Base-by-base conservation (phyloP, 768 basidiomycete species). In the Amanita polypyramis region DNA sequence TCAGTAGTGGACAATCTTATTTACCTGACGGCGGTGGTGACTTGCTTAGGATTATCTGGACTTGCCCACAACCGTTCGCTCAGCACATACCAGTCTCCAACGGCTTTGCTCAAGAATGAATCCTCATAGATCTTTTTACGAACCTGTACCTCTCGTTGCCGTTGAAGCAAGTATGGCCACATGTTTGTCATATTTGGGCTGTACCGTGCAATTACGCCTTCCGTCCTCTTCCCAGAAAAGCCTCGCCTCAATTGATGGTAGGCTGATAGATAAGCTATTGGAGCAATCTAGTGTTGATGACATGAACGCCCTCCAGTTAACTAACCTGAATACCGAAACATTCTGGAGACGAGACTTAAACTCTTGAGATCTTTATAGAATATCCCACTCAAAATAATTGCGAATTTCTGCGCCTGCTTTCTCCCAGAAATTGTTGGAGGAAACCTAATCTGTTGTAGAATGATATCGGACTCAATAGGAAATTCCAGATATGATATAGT, bases 81-180 rank as follows among this genome's bases (percentile, higher is more conserved):
- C 33, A 87, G 66, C 0, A 64, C 58, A 3, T 57, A 55, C 27
- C 57, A 55, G 0, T 61, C 62, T 3, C 61, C 54, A 45, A 73
- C 62, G 6, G 65, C 56, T 14, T 51, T 55, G 10, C 69, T 68
- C 19, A 87, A 59, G 60, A 85, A 82, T 5, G 80, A 79, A 9
- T 50, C 48, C 7, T 62, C 53, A 56, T 76, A 82, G n/a, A 55
- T 53, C 3, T 49, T 47, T 45, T 63, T 69, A 34, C 75, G 67
- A 14, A 46, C 49, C 0, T 50, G 34, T 1, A 59, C 55, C 58
- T 85, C 82, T 10, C 55, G 52, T 49, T 66, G 55, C n/a, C 85
- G 75, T 17, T 65, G 56, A 21, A 61, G 62, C 29, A 86, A 68
- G 58, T 87, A 87, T 5, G 85, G 82, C 86, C 86, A 89, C 57